Evolutionary conservation across 2,329 filamentous ascomycete genomes (phyloP), one percentile per base, ranked within the genome.

Genomic region (Cytospora paraplurivora): DNA sequence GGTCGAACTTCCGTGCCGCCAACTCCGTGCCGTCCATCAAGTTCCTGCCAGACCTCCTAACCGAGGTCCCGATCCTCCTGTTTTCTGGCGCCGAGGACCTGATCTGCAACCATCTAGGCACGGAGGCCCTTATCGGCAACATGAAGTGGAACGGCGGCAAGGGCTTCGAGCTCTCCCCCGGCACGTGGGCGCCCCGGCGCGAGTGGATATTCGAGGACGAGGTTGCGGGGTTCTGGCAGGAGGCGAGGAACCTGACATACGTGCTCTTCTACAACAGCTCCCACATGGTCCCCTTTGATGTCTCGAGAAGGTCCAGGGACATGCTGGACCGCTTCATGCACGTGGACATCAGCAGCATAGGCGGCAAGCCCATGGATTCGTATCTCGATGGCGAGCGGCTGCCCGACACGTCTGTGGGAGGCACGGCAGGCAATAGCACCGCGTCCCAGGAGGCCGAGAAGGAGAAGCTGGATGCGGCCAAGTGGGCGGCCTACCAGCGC

Each of bases 271-370:
- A 96, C 81, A 96, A 99, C 75, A 88, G 92, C 17, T 96, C 91
- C 56, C 95, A 99, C 76, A 99, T 99, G 95, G 95, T 99, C 1
- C 96, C 95, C 0, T 98, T 95, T 72, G 94, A 99, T 76, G 91
- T 90, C 70, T 89, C 94, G 1, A 88, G 92, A 55, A 89, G 93
- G 66, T 90, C 88, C 21, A 87, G 94, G 66, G 95, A 98, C 75
- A 99, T 99, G 95, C 87, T 99, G 17, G 94, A 99, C 76, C 90
- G 95, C 49, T 97, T 99, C 78, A 92, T 98, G 84, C 86, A 87
- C 56, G 92, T 99, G 49, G 93, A 98, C 73, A 96, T 98, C 68
- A 90, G 86, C 70, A 89, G 85, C 72, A 96, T 47, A 68, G 94
- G 94, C 64, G 93, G 92, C 57, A 79, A 80, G 58, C 92, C 93